Evolutionary conservation across 2,329 filamentous ascomycete genomes (phyloP).

Genomic region (Pseudogymnoascus sp.): DNA sequence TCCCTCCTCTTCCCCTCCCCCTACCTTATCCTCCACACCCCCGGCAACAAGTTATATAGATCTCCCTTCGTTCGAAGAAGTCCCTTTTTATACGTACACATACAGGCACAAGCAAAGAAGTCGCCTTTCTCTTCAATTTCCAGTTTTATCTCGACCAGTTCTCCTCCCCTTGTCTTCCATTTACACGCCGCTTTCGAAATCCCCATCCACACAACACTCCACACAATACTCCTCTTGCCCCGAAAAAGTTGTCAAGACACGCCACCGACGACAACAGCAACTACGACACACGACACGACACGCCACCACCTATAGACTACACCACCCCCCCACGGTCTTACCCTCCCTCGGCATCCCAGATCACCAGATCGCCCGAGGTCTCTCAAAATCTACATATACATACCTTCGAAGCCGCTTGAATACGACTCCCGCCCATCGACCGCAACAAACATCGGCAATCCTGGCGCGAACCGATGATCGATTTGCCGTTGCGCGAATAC

Average conservation of each 20-base stretch:
- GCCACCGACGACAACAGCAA: neutral
- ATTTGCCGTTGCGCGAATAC: neutral
- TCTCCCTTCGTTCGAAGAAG: neutral
- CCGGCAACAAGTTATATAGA: neutral
- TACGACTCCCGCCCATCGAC: neutral
- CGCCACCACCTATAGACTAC: neutral
- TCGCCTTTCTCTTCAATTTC: conserved; percentile 9
- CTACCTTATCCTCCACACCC: neutral
- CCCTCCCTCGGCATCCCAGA: conserved; percentile 15
- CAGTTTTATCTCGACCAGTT: neutral
- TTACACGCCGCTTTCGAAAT: conserved; percentile 3
- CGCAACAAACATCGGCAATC: neutral
- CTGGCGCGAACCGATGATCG: conserved; percentile 2
- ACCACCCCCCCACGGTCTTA: conserved; percentile 10
- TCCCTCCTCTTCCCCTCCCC: neutral
- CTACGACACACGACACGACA: neutral
- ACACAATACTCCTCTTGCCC: neutral
- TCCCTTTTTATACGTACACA: conserved; percentile 10
- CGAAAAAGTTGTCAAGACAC: neutral
- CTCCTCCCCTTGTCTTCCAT: neutral
- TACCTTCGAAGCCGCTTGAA: neutral
- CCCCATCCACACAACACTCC: neutral
- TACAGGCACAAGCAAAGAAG: conserved; percentile 14
- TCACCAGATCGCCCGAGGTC: neutral
- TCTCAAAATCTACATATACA: neutral